Evolutionary conservation across 2,329 filamentous ascomycete species (phyloP), one percentile per base, ranked within the genome.

Genomic region (Davidsoniella eucalypti): DNA sequence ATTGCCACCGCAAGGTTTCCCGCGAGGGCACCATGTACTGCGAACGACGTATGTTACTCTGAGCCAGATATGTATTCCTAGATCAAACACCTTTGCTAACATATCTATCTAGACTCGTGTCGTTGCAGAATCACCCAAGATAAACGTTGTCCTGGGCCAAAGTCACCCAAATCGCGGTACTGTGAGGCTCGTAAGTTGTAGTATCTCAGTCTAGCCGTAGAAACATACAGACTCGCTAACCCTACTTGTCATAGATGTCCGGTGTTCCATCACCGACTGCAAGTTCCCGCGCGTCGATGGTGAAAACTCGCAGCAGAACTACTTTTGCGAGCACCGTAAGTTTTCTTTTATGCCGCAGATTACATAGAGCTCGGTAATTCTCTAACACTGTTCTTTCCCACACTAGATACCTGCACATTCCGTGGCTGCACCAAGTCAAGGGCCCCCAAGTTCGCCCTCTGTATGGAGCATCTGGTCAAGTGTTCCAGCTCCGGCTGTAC

Each of bases 361-460:
- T 21, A 10, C 16, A 3, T 47, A 8, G 17, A 17, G 4, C 21
- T 47, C 42, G 2, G 33, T n/a, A 44, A 6, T 26, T 8, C 9
- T 21, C 44, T 17, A 17, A n/a, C 43, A 45, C 16, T 16, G 14
- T 23, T 40, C 41, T 23, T 3, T 18, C 17, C 16, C 18, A 33
- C 5, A 6, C 12, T 43, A 58, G 57, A 58, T 17, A 57, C 53
- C 5, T 58, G 57, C 44, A 46, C 40, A 21, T n/a, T 25, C 18
- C 16, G 49, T 2, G 41, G 43, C 7, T 58, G 57, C 23, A 38
- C 50, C 36, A 53, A 56, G 4, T 54, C 54, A 2, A 51, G 57
- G 18, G 38, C 49, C 8, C 2, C 53, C 8, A 29, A 8, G 17
- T 52, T 52, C 9, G 21, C 23, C 1, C 52, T 53, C 42, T 58